These are phyloP conservation scores for Avicennia marina DNA, from an alignment of 257 asterid genomes.

Conservation along the genomic window DNA sequence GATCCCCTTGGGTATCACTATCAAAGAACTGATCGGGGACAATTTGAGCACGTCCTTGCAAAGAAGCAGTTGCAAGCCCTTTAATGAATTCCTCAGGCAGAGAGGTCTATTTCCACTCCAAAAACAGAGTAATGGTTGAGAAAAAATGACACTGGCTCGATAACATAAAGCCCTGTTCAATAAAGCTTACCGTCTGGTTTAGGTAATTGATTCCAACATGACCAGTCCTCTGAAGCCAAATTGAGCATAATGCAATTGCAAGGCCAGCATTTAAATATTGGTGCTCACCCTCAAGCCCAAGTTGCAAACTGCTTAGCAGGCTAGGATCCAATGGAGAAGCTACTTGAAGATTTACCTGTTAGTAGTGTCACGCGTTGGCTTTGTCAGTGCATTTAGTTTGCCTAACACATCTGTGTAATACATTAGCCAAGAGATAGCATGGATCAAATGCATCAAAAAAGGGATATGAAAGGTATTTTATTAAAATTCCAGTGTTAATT, in stretches of 20 bases:
- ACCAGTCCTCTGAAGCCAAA: constrained; percentile 92
- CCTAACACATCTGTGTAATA: too few species aligned
- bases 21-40: constrained; percentile 68
- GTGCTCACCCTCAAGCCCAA: constrained; percentile 97
- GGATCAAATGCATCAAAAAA: too few species aligned
- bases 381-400: too few species aligned
- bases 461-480: too few species aligned
- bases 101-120: constrained; percentile 44
- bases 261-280: constrained; percentile 94
- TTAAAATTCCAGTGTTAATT: too few species aligned
- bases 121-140: constrained; percentile 2
- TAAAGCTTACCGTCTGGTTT: constrained; percentile 65
- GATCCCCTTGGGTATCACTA: constrained; percentile 56
- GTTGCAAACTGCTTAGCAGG: constrained; percentile 59
- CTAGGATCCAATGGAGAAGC: constrained; percentile 70
- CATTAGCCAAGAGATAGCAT: too few species aligned
- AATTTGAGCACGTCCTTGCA: constrained; percentile 97
- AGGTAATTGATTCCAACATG: constrained; percentile 68
- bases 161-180: neutral
- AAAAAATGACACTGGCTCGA: constrained; percentile 14
- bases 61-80: constrained; percentile 70
- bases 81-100: constrained; percentile 83
- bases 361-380: constrained; percentile 21
- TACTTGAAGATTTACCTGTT: constrained; percentile 80
- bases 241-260: constrained; percentile 85